Evolutionary conservation across 345 rosid species (phyloP), one percentile per base, ranked within the genome.

Genomic region (Gossypioides kirkii): DNA sequence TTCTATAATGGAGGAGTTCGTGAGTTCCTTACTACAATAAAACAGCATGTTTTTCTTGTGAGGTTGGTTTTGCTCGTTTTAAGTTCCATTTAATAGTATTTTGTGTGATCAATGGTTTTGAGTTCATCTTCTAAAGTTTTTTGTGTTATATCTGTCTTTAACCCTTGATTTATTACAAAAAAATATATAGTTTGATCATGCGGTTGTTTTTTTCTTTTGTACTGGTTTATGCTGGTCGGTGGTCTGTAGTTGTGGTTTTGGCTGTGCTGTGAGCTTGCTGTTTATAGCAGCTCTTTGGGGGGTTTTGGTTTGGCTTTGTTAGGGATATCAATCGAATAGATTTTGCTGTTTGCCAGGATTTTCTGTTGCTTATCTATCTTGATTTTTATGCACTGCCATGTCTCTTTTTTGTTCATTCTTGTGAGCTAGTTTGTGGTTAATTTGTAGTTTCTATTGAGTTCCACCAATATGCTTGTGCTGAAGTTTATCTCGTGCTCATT

Each of bases 1-100:
- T 93, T 96, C 82, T 96, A 93, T 82, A 96, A 80, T 71, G 97
- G 99, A 74, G 97, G 99, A 76, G 94, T 93, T 56, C 84, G 87
- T 78, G 94, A 90, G 85, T 91, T 93, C 81, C 87, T 96, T 54
- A 90, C 98, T 70, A 84, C 86, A 36, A 64, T 93, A 70, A 96
- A 91, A 85, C 99, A 90, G 55, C 91, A 91, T 79, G 85, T 87
- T 76, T 80, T 90, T 73, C 88, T 93, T 87, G 87, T 90, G 86
- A 96, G 99, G 97, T 93, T 55, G 66, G 85, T 62, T 77, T 61
- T 77, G 43, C 69, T 72, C 36, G 5, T 61, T 45, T 61, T 69
- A 47, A 68, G 58, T 26, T 67, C 17, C n/a, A 4, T 47, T 26
- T 67, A 16, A 14, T 67, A 25, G 8, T 7, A 46, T 23, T 22